These are phyloP conservation scores for Aphanomyces invadans DNA, from an alignment of 352 stramenopile species.

Conservation along the genomic window DNA sequence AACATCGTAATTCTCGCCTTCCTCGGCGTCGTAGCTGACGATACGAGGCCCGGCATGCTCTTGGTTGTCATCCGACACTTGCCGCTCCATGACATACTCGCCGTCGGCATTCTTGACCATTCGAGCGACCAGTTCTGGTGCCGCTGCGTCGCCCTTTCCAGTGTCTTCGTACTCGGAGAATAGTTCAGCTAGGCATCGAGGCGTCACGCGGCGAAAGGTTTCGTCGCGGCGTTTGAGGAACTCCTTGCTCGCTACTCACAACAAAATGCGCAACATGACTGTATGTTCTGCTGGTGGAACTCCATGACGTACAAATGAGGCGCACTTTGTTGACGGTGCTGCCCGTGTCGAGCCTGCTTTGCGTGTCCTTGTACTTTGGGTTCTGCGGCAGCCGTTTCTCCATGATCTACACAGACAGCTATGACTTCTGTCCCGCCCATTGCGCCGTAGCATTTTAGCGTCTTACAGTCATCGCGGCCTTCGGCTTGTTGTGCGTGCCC, in stretches of 20 bases:
- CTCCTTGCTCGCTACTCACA: conserved; percentile 51
- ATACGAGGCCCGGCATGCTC: conserved; percentile 40
- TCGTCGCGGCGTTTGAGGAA: conserved; percentile 77
- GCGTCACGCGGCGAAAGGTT: conserved; percentile 64
- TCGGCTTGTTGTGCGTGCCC: conserved; percentile 37
- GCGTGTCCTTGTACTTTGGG: conserved; percentile 65
- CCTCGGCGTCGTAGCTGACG: conserved; percentile 68
- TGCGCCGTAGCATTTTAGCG: background rate
- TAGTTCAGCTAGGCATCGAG: conserved; percentile 58
- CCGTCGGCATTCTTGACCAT: conserved; percentile 65
- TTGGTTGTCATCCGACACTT: conserved; percentile 44
- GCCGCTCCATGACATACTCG: conserved; percentile 61
- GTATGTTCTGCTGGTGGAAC: no score
- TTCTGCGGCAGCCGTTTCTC: conserved; percentile 74
- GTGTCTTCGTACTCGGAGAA: conserved; percentile 68
- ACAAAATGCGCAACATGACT: background rate
- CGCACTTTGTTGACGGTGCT: conserved; percentile 70
- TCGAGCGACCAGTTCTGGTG: conserved; percentile 59
- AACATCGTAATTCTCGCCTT: conserved; percentile 66
- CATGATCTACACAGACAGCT: conserved; percentile 39
- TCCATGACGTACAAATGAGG: conserved; percentile 44
- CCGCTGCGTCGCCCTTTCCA: conserved; percentile 28
- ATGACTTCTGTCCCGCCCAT: background rate
- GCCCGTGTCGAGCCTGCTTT: conserved; percentile 71
- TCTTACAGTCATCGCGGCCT: conserved; percentile 49